Conservation (phyloP, 2,329 filamentous ascomycete genomes). For the Cladosporium sphaerospermum region DNA sequence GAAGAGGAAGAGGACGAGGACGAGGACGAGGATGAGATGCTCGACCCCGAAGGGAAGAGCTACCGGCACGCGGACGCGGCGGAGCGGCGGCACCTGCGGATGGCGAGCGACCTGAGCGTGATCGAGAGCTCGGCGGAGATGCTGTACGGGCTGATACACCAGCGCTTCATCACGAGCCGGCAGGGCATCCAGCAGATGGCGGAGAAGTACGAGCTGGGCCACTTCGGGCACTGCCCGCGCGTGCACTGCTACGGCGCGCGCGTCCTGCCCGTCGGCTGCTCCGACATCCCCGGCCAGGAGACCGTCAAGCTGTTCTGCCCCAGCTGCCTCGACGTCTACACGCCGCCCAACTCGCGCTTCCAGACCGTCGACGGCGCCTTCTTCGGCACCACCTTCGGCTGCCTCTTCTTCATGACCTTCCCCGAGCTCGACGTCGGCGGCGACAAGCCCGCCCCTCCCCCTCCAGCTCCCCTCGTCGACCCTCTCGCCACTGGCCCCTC, state of each 20-base stretch:
- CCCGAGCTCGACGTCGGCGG: conserved; percentile 79
- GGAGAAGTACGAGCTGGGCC: conserved; percentile 94
- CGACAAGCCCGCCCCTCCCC: conserved; percentile 12
- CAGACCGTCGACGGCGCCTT: conserved; percentile 97
- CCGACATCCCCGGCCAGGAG: conserved; percentile 91
- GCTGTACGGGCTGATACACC: conserved; percentile 95
- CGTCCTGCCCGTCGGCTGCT: conserved; percentile 86
- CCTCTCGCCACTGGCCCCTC: conserved; percentile 8
- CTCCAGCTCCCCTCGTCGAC: conserved; percentile 13
- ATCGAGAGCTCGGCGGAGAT: conserved; percentile 98
- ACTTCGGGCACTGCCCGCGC: conserved; percentile 93
- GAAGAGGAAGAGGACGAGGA: conserved; percentile 64
- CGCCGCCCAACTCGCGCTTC: conserved; percentile 92
- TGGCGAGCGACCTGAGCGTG: conserved; percentile 86
- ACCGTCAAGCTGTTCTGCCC: conserved; percentile 98
- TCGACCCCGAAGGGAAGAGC: conserved; percentile 52
- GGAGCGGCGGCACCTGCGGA: conserved; percentile 73
- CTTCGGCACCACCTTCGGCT: conserved; percentile 95
- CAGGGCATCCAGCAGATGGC: conserved; percentile 98
- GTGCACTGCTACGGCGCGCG: conserved; percentile 86
- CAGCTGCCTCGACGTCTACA: conserved; percentile 93
- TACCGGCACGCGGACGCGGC: conserved; percentile 31
- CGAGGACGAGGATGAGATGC: conserved; percentile 46
- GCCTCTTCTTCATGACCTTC: conserved; percentile 97
- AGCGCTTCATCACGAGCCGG: conserved; percentile 94